phyloP scores from a whole-genome alignment of 1,139 yeast genomes.

The Hansenula lynferdii region DNA sequence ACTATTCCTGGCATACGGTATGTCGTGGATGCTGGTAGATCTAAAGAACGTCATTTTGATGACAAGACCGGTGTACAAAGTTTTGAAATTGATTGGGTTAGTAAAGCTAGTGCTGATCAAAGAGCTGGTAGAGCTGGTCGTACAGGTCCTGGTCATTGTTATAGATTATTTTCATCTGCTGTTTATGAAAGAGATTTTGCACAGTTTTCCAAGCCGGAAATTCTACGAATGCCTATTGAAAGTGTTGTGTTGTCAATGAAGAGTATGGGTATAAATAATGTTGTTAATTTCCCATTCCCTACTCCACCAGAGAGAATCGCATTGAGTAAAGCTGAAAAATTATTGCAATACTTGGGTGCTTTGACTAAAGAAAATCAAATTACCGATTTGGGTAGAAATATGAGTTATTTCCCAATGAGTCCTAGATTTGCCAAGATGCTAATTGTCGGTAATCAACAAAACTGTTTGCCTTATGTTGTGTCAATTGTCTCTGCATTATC shows the following conservation, averaged over 20 bases:
- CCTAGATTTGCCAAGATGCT: conserved; percentile 93
- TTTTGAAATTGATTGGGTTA: conserved; percentile 87
- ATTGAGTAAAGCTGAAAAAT: conserved; percentile 59
- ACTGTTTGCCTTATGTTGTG: conserved; percentile 79
- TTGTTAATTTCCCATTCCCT: conserved; percentile 93
- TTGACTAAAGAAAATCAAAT: conserved; percentile 48
- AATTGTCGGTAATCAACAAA: conserved; percentile 80
- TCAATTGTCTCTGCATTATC: conserved; percentile 91
- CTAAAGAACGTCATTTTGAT: conserved; percentile 82
- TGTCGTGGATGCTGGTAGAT: conserved; percentile 93
- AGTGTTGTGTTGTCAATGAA: conserved; percentile 94
- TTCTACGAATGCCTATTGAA: conserved; percentile 92
- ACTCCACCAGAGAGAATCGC: conserved; percentile 77
- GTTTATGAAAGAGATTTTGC: conserved; percentile 82
- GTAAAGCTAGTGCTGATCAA: conserved; percentile 95
- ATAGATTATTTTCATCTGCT: conserved; percentile 91
- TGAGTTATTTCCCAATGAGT: conserved; percentile 89
- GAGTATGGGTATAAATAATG: conserved; percentile 91
- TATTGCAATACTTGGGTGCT: conserved; percentile 77
- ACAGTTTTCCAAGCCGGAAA: conserved; percentile 85
- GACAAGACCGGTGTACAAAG: conserved; percentile 90
- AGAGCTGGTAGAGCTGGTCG: conserved; percentile 99
- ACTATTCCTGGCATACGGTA: conserved; percentile 95
- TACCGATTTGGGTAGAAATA: conserved; percentile 76
- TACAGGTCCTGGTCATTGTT: conserved; percentile 99